phyloP scores from a whole-genome alignment of 768 basidiomycete genomes.

The Hygrocybe punicea region DNA sequence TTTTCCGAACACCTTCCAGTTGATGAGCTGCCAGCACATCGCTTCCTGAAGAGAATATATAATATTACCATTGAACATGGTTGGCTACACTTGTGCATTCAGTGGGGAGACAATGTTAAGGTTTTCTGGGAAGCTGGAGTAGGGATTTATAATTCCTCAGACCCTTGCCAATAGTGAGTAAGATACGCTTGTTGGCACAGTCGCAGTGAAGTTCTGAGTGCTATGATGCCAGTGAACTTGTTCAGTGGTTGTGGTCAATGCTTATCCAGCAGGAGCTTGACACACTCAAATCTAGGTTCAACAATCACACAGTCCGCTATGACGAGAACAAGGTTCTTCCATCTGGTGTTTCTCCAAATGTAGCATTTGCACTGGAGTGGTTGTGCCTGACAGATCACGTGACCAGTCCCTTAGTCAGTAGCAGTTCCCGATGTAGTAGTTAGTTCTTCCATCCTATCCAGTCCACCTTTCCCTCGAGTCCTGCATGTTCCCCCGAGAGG shows the following conservation, averaged over 20 bases:
- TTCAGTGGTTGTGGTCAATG: constrained; percentile 30
- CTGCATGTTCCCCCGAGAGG: too few species aligned
- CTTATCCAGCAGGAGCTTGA: constrained; percentile 27
- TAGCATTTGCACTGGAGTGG: too few species aligned
- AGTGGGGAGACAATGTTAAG: constrained; percentile 32
- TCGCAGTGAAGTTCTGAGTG: background rate
- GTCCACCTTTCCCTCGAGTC: too few species aligned
- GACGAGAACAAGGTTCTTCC: constrained; percentile 22
- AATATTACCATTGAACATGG: constrained; percentile 30
- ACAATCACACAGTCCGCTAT: constrained; percentile 14
- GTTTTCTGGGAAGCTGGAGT: constrained; percentile 20
- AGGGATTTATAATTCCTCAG: constrained; percentile 22
- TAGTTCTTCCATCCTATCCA: too few species aligned
- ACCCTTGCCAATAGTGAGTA: constrained; percentile 12
- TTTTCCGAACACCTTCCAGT: constrained; percentile 16
- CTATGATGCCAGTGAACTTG: constrained; percentile 19
- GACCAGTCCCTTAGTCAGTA: too few species aligned
- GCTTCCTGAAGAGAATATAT: constrained; percentile 18
- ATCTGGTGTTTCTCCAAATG: constrained; percentile 22
- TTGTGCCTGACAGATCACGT: too few species aligned
- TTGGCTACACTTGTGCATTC: constrained; percentile 26
- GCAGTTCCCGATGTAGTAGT: too few species aligned
- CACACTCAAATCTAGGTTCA: constrained; percentile 15
- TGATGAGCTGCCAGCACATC: constrained; percentile 10
- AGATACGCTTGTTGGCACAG: background rate